Evolutionary conservation across 495 filamentous ascomycete genomes (phyloP).

Genomic region (Penicillium waksmanii): DNA sequence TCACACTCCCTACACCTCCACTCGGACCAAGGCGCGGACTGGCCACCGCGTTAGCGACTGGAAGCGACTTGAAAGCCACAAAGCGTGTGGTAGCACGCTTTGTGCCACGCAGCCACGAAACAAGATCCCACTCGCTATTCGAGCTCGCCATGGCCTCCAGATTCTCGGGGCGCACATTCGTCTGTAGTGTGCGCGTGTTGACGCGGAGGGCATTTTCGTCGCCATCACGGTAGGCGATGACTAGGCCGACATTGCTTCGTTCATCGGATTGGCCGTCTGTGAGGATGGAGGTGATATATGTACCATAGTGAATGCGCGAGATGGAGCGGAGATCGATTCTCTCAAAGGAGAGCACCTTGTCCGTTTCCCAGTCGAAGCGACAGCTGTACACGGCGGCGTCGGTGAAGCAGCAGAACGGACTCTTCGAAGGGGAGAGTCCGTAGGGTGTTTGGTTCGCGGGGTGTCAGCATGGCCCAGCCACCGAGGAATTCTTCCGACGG

Average conservation of each 20-base stretch:
- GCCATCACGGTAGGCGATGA: conserved; percentile 73
- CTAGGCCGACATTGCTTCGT: conserved; percentile 77
- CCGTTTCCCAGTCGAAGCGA: conserved; percentile 87
- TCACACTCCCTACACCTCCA: conserved; percentile 44
- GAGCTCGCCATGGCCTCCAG: conserved; percentile 33
- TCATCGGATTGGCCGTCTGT: conserved; percentile 74
- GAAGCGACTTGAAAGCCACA: conserved; percentile 59
- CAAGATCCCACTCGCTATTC: conserved; percentile 40
- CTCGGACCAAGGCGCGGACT: conserved; percentile 29
- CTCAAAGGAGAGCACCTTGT: conserved; percentile 90
- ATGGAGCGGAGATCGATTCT: conserved; percentile 78
- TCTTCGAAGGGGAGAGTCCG: conserved; percentile 78
- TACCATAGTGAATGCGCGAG: conserved; percentile 70
- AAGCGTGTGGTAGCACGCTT: conserved; percentile 45
- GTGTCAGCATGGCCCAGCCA: conserved; percentile 80
- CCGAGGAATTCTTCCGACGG: conserved; percentile 79
- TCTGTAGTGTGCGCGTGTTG: conserved; percentile 83
- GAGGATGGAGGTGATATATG: conserved; percentile 87
- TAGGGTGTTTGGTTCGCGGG: conserved; percentile 66
- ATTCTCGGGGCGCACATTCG: conserved; percentile 38
- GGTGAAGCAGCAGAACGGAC: conserved; percentile 84
- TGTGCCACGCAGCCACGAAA: conserved; percentile 45
- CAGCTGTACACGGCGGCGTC: conserved; percentile 83
- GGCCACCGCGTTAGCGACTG: conserved; percentile 41
- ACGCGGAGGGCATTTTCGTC: conserved; percentile 68